A percentile compares a stretch with the other conserved stretches of the same genome.
phyloP scores from a whole-genome alignment of 768 basidiomycete species.

The Crassisporium funariophilum region DNA sequence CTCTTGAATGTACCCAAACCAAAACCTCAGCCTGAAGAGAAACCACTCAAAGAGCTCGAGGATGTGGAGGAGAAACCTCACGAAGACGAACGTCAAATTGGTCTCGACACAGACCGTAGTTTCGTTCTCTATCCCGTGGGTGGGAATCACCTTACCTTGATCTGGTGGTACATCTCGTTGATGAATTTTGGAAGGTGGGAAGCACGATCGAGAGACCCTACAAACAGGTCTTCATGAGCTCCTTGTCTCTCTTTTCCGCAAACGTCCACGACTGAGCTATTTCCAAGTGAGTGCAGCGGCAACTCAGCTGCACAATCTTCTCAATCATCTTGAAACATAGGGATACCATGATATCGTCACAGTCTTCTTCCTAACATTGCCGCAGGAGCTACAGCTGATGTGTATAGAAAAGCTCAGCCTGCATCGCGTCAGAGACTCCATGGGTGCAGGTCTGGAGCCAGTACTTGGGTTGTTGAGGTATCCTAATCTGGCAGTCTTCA shows the following conservation, averaged over 20 bases:
- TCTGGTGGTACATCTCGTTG: constrained; percentile 17
- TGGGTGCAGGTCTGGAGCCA: constrained; percentile 84
- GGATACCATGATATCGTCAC: constrained; percentile 94
- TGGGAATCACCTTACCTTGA: constrained; percentile 29
- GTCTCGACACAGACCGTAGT: constrained; percentile 87
- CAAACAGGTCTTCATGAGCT: constrained; percentile 71
- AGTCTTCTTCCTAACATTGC: constrained; percentile 77
- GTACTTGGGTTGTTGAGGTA: constrained; percentile 79
- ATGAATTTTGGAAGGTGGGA: constrained; percentile 19
- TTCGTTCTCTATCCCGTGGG: constrained; percentile 94
- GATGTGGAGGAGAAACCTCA: constrained; percentile 39
- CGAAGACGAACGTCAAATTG: constrained; percentile 84
- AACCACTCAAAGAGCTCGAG: neutral
- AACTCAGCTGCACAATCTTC: neutral
- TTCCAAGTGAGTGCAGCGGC: constrained; percentile 60
- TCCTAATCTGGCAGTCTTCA: constrained; percentile 1
- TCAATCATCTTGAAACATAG: constrained; percentile 36
- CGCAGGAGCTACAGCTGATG: constrained; percentile 53
- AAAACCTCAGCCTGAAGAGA: constrained; percentile 11
- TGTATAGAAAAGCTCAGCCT: constrained; percentile 76
- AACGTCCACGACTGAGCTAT: constrained; percentile 73
- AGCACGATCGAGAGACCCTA: constrained; percentile 50
- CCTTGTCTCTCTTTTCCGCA: constrained; percentile 74
- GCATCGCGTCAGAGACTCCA: constrained; percentile 82
- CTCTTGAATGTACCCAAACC: constrained; percentile 25